phyloP scores from a whole-genome alignment of 495 filamentous ascomycete species.

The Hyaloscypha finlandica region DNA sequence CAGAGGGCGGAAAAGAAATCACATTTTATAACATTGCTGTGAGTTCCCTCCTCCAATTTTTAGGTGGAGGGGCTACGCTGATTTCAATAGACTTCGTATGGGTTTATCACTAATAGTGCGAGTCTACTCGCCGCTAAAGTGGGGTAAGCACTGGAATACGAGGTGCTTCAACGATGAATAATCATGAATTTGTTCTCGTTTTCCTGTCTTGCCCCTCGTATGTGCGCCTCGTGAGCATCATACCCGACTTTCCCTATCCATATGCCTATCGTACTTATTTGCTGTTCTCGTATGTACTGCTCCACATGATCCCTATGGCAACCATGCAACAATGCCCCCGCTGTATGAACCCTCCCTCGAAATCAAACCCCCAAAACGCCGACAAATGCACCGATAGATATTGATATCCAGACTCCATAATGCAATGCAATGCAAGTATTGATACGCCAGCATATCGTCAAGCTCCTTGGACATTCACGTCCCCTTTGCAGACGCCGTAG shows the following conservation, averaged over 20 bases:
- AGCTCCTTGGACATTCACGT: slow-evolving; percentile 42
- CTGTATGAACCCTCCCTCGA: neutral
- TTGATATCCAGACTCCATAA: neutral
- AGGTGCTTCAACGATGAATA: slow-evolving; percentile 6
- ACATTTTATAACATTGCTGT: slow-evolving; percentile 37
- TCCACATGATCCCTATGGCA: neutral
- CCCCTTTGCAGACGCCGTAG: slow-evolving; percentile 48
- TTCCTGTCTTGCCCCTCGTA: neutral
- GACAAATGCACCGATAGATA: neutral
- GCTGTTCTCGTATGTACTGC: slow-evolving; percentile 11
- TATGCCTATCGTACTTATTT: neutral
- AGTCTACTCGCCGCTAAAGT: slow-evolving; percentile 18
- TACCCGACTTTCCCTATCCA: neutral
- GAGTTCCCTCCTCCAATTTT: slow-evolving; percentile 19
- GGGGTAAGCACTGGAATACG: slow-evolving; percentile 19
- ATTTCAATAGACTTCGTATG: slow-evolving; percentile 25
- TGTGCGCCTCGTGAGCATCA: neutral
- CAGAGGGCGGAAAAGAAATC: slow-evolving; percentile 35
- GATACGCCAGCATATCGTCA: slow-evolving; percentile 1
- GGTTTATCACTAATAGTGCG: slow-evolving; percentile 31
- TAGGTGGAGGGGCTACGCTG: neutral
- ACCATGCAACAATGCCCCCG: neutral
- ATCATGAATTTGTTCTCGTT: neutral
- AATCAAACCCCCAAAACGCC: neutral
- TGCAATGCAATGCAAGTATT: slow-evolving; percentile 2